Percentiles rank a stretch among this genome's conserved stretches.
phyloP scores from a whole-genome alignment of 2,329 filamentous ascomycete genomes.

The Thermothelomyces thermophilus region DNA sequence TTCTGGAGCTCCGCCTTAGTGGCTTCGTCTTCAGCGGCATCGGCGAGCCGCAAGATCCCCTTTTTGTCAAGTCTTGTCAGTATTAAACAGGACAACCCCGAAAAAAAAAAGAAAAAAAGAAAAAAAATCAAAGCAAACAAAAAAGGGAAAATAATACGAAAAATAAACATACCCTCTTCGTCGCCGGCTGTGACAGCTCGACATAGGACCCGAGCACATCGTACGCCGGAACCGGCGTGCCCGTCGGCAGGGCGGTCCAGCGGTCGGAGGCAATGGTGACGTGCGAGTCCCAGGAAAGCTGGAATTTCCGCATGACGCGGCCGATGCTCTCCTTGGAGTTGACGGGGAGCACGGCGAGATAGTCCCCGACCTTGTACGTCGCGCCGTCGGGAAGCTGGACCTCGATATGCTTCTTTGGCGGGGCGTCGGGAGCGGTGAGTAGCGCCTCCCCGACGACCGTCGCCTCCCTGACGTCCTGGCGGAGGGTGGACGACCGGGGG shows the following conservation, averaged over 20 bases:
- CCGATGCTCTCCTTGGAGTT: constrained; percentile 58
- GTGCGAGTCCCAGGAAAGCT: constrained; percentile 61
- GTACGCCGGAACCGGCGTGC: constrained; percentile 51
- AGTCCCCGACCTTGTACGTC: constrained; percentile 67
- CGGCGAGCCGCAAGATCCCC: constrained; percentile 33
- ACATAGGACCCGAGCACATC: constrained; percentile 64
- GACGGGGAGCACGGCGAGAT: constrained; percentile 65
- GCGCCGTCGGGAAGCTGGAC: constrained; percentile 60
- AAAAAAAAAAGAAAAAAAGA: too few species aligned
- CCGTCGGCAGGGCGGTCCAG: constrained; percentile 48
- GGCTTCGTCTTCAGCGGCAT: constrained; percentile 24
- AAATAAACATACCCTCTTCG: constrained; percentile 47
- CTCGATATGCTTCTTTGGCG: constrained; percentile 56
- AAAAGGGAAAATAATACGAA: neutral
- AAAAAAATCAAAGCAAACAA: too few species aligned
- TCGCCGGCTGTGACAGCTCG: constrained; percentile 66
- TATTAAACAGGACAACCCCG: too few species aligned
- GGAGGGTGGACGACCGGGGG: constrained; percentile 49
- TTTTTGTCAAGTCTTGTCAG: too few species aligned
- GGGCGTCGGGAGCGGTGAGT: constrained; percentile 33
- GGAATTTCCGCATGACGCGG: constrained; percentile 59
- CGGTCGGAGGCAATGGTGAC: constrained; percentile 52
- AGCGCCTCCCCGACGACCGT: constrained; percentile 47
- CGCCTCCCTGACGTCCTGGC: constrained; percentile 58
- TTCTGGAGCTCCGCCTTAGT: constrained; percentile 37